phyloP scores from a whole-genome alignment of 306 rosid species.

The Trifolium fragiferum region DNA sequence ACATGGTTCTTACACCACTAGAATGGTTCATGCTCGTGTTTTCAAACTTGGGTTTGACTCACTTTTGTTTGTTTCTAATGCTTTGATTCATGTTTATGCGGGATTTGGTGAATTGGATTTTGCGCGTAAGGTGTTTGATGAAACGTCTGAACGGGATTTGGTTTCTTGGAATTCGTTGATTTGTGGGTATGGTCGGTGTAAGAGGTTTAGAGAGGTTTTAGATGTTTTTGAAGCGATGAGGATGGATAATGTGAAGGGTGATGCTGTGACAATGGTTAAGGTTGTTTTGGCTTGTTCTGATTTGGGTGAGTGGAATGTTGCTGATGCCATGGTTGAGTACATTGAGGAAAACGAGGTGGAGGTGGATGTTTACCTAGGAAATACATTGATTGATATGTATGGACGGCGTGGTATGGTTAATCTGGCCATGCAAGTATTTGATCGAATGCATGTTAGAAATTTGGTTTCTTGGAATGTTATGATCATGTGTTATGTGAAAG shows the following conservation, averaged over 20 bases:
- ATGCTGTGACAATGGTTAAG: conserved; percentile 80
- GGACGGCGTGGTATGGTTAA: conserved; percentile 62
- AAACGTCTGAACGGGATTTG: conserved; percentile 72
- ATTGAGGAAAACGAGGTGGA: conserved; percentile 58
- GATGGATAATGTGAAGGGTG: conserved; percentile 53
- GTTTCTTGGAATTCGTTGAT: conserved; percentile 92
- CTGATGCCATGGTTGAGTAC: conserved; percentile 62
- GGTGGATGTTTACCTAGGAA: conserved; percentile 75
- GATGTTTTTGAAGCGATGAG: conserved; percentile 63
- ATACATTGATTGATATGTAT: conserved; percentile 79
- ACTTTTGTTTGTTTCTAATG: conserved; percentile 65
- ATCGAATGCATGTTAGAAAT: conserved; percentile 62
- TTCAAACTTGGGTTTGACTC: conserved; percentile 70
- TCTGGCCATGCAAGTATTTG: conserved; percentile 66
- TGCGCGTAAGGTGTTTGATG: conserved; percentile 70
- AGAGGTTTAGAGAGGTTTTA: conserved; percentile 66
- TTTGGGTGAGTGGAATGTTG: conserved; percentile 63
- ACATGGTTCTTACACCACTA: conserved; percentile 46
- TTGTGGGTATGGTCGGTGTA: conserved; percentile 67
- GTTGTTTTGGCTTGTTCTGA: conserved; percentile 64
- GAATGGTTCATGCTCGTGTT: conserved; percentile 51
- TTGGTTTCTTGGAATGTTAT: conserved; percentile 85
- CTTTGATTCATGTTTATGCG: conserved; percentile 62
- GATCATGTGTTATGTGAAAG: conserved; percentile 67
- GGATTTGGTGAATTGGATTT: conserved; percentile 50